Conservation (phyloP, 306 rosid species). For the Prunus persica region Prunus_persica_NCBIv2 NC_034009.1:38373501-38374000, state of each 20-base stretch:
- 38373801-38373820: slow-evolving; percentile 36
- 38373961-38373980: background rate
- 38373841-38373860: slow-evolving; percentile 29
- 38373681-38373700: background rate
- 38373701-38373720: slow-evolving; percentile 13
- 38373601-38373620: slow-evolving; percentile 25
- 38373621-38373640: slow-evolving; percentile 42
- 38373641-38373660: slow-evolving; percentile 17
- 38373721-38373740: slow-evolving; percentile 26
- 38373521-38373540: slow-evolving; percentile 13
- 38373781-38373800: slow-evolving; percentile 28
- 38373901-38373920: background rate
- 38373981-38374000: too few species aligned
- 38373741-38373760: slow-evolving; percentile 35
- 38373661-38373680: slow-evolving; percentile 8
- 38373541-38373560: slow-evolving; percentile 33
- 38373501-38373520: slow-evolving; percentile 7
- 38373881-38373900: slow-evolving; percentile 26
- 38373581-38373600: slow-evolving; percentile 26
- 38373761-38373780: slow-evolving; percentile 35
- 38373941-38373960: background rate
- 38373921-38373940: background rate
- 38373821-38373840: slow-evolving; percentile 43
- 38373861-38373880: slow-evolving; percentile 23
- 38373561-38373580: slow-evolving; percentile 26